Evolutionary conservation across 176 grass and related monocot genomes (phyloP).

Genomic region (Zoysia pacifica): DNA sequence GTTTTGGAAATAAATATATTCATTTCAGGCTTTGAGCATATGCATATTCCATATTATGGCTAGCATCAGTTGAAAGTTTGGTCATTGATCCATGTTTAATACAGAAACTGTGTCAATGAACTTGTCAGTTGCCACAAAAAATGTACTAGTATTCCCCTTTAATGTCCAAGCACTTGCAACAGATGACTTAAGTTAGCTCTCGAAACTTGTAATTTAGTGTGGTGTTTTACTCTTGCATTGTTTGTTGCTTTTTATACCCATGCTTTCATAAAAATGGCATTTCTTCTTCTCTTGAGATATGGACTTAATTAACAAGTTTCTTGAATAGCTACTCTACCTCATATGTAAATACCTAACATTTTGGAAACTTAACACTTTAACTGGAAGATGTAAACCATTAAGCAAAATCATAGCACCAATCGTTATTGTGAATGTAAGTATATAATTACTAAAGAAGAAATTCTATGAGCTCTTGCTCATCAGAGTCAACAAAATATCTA

Average conservation of each 20-base stretch:
- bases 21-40: not conserved
- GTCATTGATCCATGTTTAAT: not conserved
- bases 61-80: slow-evolving; percentile 9
- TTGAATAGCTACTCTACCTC: not conserved
- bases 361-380: slow-evolving; percentile 4
- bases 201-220: not conserved
- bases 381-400: not conserved
- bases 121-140: slow-evolving; percentile 13
- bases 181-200: not conserved
- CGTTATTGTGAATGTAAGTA: not conserved
- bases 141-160: not conserved
- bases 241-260: not conserved
- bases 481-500: not conserved
- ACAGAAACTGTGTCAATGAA: slow-evolving; percentile 13
- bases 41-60: not conserved
- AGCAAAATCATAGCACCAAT: slow-evolving; percentile 11
- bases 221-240: not conserved
- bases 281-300: slow-evolving; percentile 10
- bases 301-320: not conserved
- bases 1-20: not conserved
- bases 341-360: not conserved
- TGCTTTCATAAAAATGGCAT: not conserved
- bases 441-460: not conserved
- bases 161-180: not conserved
- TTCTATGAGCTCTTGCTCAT: not conserved